Evolutionary conservation across 345 rosid genomes (phyloP).

Genomic region (Eutrema heterophyllum): DNA sequence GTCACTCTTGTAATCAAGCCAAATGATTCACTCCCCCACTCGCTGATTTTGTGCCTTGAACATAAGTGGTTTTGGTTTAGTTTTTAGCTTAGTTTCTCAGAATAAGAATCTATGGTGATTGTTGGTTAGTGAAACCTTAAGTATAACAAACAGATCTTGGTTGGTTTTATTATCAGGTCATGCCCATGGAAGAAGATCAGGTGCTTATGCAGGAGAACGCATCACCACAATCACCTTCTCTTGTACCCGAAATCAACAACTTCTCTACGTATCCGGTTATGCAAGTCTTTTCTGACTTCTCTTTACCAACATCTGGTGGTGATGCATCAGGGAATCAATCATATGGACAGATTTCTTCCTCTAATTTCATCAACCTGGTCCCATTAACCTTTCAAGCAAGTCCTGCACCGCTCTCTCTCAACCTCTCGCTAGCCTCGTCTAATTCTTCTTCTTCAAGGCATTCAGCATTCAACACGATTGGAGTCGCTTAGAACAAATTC

Average conservation of each 20-base stretch:
- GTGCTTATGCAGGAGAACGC: conserved; percentile 34
- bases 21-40: background rate
- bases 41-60: background rate
- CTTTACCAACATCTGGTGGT: conserved; percentile 31
- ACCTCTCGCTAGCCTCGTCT: conserved; percentile 46
- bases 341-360: conserved; percentile 23
- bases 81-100: background rate
- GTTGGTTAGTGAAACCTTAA: background rate
- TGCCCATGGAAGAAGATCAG: conserved; percentile 49
- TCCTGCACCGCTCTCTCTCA: conserved; percentile 52
- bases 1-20: background rate
- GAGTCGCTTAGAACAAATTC: conserved; percentile 23
- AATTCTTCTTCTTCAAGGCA: conserved; percentile 45
- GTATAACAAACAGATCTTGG: conserved; percentile 14
- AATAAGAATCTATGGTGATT: background rate
- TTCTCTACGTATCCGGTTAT: conserved; percentile 29
- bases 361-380: conserved; percentile 18
- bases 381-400: conserved; percentile 23
- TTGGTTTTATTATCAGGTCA: conserved; percentile 41
- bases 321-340: conserved; percentile 22
- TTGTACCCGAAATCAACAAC: conserved; percentile 34
- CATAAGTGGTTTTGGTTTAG: background rate
- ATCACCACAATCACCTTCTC: conserved; percentile 31
- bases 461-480: conserved; percentile 47
- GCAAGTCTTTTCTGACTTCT: conserved; percentile 31